Evolutionary conservation across 164 flowering plant species (phyloP), one percentile per base, ranked within the genome.

Genomic region (Vitis riparia): DNA sequence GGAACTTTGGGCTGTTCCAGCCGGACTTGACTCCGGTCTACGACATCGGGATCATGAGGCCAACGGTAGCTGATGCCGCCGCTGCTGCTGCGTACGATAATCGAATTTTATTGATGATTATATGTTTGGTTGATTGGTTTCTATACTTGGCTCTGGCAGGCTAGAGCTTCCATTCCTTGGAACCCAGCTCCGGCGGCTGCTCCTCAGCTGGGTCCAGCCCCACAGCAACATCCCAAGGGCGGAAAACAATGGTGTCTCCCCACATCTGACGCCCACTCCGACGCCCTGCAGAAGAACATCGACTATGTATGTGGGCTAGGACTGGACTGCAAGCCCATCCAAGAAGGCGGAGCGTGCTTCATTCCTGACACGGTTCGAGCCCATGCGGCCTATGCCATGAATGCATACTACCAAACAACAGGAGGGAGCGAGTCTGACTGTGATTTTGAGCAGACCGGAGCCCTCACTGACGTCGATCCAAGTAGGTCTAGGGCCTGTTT

Each of bases 361-460:
- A 10, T 63, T 0, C 94, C 91, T 0, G 73, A 90, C 68, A 82
- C 87, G 0, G 82, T 86, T 19, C 78, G 73, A 32, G 88, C 86
- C n/a, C 91, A 87, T 70, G 89, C 94, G 4, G 87, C 91, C 2
- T 88, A 77, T 69, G 89, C 90, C 74, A 89, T 91, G 92, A 88
- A 91, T 66, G 76, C 63, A 1, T 91, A 85, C 73, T 91, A 79
- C 63, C 91, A 89, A 69, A 72, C 81, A 5, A 75, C 52, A 29
- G 90, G 83, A n/a, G 74, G 55, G 59, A 62, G 82, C 29, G 77
- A 72, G 1, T 80, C 67, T 49, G 83, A 81, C 19, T 91, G 96
- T 51, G 90, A 91, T 60, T 89, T 91, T 60, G 17, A 23, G 15
- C 76, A 76, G 55, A 89, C 94, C 9, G 89, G 86, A 11, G 76